These are phyloP conservation scores for Xanthoparmelia taractica DNA, from an alignment of 495 filamentous ascomycete species.

Conservation along the genomic window DNA sequence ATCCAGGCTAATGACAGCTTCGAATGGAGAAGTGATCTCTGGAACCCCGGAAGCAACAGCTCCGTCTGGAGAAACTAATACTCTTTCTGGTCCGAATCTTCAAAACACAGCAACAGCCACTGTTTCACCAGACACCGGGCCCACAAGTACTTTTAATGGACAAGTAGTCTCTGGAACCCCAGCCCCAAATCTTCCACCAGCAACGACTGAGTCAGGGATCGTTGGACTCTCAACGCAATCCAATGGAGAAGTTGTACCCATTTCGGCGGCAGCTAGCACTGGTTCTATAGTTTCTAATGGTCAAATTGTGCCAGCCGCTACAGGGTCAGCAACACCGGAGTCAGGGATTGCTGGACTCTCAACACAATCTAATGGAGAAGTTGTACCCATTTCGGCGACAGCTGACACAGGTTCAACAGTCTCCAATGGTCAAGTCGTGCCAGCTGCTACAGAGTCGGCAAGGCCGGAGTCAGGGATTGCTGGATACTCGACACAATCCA, in stretches of 20 bases:
- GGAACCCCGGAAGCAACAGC: no score
- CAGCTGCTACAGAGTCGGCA: constrained; percentile 5
- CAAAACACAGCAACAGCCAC: no score
- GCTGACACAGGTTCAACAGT: background rate
- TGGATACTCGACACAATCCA: constrained; percentile 2
- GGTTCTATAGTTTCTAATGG: constrained; percentile 25
- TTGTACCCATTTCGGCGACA: constrained; percentile 7
- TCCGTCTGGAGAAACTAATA: no score
- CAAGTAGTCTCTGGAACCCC: background rate
- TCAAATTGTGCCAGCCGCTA: constrained; percentile 23
- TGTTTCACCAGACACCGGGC: no score
- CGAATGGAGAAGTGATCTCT: no score
- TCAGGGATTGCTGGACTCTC: background rate
- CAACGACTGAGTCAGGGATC: background rate
- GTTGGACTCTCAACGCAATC: constrained; percentile 1
- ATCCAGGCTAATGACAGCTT: background rate
- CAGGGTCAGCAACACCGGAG: background rate
- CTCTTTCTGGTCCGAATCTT: no score
- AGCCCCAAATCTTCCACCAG: background rate
- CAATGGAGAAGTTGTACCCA: constrained; percentile 3
- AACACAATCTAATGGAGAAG: constrained; percentile 1
- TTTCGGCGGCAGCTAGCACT: background rate
- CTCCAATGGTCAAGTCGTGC: constrained; percentile 30
- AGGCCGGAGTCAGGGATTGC: background rate
- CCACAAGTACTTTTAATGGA: background rate